Evolutionary conservation across 2,329 filamentous ascomycete species (phyloP).

Genomic region (Didymella segeticola): DNA sequence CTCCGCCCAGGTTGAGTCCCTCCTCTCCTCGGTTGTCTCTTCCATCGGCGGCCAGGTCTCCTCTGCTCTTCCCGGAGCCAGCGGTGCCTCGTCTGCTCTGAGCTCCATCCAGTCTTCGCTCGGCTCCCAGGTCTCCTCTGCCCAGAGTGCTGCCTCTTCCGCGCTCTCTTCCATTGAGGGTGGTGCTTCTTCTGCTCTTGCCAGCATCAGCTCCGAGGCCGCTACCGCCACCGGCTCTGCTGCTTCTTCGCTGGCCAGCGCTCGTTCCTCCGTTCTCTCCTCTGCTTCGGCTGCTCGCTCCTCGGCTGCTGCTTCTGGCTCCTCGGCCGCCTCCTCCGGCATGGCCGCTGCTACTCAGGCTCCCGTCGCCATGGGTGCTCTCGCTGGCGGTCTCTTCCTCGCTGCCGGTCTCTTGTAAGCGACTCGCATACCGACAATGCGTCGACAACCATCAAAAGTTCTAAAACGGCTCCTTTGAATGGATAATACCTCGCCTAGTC

Average conservation of each 20-base stretch:
- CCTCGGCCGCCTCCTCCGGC: slow-evolving; percentile 21
- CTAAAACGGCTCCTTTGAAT: slow-evolving; percentile 7
- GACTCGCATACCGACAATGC: not conserved
- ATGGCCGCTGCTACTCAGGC: slow-evolving; percentile 32
- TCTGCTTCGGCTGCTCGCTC: slow-evolving; percentile 7
- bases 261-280: slow-evolving; percentile 5
- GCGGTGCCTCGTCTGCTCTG: slow-evolving; percentile 15
- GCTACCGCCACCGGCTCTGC: slow-evolving; percentile 17
- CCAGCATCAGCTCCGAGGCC: slow-evolving; percentile 24
- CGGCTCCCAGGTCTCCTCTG: slow-evolving; percentile 19
- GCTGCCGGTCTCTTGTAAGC: slow-evolving; percentile 44
- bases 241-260: slow-evolving; percentile 4
- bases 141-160: slow-evolving; percentile 14
- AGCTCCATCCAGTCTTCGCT: slow-evolving; percentile 10
- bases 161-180: slow-evolving; percentile 23
- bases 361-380: slow-evolving; percentile 40
- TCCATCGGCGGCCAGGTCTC: slow-evolving; percentile 17
- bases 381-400: slow-evolving; percentile 41
- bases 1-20: slow-evolving; percentile 38
- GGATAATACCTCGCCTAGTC: slow-evolving; percentile 13
- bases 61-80: slow-evolving; percentile 17
- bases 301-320: slow-evolving; percentile 9
- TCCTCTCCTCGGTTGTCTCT: slow-evolving; percentile 33
- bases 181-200: slow-evolving; percentile 20
- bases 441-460: slow-evolving; percentile 16